A percentile compares a stretch with the other conserved stretches of the same genome.
These are phyloP conservation scores for Claviceps citrina DNA, from an alignment of 2,329 filamentous ascomycete genomes.

Conservation along the genomic window DNA sequence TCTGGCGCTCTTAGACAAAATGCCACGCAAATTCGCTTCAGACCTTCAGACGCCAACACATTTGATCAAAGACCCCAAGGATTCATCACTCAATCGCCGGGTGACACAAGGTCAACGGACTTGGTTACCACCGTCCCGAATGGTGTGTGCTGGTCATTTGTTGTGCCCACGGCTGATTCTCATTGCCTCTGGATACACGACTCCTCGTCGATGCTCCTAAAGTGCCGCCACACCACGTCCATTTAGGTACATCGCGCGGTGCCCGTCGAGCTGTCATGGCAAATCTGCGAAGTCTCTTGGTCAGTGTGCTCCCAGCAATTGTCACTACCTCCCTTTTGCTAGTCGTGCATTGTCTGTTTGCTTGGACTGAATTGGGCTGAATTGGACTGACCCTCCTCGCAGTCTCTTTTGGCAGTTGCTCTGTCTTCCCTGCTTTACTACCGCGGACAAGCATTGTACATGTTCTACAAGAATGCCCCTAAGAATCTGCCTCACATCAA, in stretches of 20 bases:
- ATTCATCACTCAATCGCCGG: too few relatives aligned
- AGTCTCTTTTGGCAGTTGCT: constrained; percentile 5
- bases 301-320: not conserved
- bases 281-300: not conserved
- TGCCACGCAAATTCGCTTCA: too few relatives aligned
- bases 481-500: constrained; percentile 14
- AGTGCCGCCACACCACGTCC: not conserved
- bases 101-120: too few relatives aligned
- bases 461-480: constrained; percentile 18
- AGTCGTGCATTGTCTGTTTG: not conserved
- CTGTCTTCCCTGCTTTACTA: constrained; percentile 8
- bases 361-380: not conserved
- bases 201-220: not conserved
- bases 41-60: too few relatives aligned
- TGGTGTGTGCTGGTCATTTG: too few relatives aligned
- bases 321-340: not conserved
- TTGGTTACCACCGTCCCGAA: too few relatives aligned
- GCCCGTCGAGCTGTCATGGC: not conserved
- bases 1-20: too few relatives aligned
- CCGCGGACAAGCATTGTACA: constrained; percentile 7
- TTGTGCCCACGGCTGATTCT: too few relatives aligned
- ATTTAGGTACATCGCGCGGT: not conserved
- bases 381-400: constrained; percentile 16
- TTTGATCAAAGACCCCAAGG: too few relatives aligned
- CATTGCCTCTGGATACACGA: too few relatives aligned